Evolutionary conservation across 2,329 filamentous ascomycete species (phyloP), one percentile per base, ranked within the genome.

Genomic region (Hymenoscyphus repandus): DNA sequence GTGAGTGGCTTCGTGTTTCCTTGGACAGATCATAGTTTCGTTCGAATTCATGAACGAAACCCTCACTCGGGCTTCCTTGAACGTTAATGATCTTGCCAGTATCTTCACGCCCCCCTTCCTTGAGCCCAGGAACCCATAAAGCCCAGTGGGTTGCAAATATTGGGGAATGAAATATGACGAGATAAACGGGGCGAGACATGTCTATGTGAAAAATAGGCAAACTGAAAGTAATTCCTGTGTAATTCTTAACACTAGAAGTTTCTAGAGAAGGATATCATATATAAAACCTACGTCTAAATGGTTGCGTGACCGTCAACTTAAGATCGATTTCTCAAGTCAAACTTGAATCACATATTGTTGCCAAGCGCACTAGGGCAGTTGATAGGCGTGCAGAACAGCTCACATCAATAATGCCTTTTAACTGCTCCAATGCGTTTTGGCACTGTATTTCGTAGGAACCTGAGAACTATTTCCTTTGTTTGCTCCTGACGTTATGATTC

Each of bases 121-220:
- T 40, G 6, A 22, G 32, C 1, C 30, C 33, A 12, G 62, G 60
- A 27, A 64, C 50, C 55, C 55, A 64, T 20, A 64, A 22, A n/a
- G 44, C 51, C 60, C 58, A 65, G 31, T 65, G 63, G 17, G 61
- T 60, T 31, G 61, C 56, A 32, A 65, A 63, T 15, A 62, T 51
- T 1, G 54, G 57, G 20, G 59, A 59, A 33, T 56, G 57, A 39
- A 53, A 63, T 1, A 63, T 36, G 13, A 61, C 22, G 22, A 63
- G 49, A 34, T 58, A 56, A 20, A 63, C 43, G n/a, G 58, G 54
- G 15, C 51, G 53, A 17, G 50, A 17, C 50, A 48, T 52, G 7
- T 20, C 30, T 12, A 22, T 17, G 12, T 17, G 5, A 37, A 9
- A 4, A 27, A 4, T 7, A 27, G 22, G 22, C 22, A 27, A 27